A percentile compares a stretch with the other conserved stretches of the same genome.
Conservation (phyloP, 345 rosid species). For the Corchorus olitorius region DNA sequence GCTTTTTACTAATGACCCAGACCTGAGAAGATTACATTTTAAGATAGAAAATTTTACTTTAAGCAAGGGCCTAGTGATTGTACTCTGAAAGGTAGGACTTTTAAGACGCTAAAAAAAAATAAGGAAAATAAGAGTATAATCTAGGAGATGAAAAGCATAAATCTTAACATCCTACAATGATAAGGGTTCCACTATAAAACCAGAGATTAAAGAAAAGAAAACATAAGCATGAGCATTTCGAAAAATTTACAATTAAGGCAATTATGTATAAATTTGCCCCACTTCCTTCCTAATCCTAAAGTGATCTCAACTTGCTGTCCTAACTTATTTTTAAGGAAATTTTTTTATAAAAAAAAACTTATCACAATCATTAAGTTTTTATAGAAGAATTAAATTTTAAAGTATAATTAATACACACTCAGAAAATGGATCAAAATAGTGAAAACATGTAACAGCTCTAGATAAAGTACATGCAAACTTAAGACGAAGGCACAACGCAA, state of each 20-base stretch:
- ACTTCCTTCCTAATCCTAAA: background rate
- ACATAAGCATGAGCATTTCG: background rate
- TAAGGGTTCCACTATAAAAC: background rate
- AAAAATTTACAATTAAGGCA: background rate
- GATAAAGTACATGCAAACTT: background rate
- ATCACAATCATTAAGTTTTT: background rate
- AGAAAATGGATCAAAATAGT: background rate
- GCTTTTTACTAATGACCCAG: background rate
- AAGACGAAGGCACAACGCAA: background rate
- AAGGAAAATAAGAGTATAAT: background rate
- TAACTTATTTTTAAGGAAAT: background rate
- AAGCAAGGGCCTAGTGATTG: background rate
- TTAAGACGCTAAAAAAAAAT: background rate
- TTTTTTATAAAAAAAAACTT: background rate
- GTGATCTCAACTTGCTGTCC: background rate
- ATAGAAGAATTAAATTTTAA: background rate
- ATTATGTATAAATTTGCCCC: background rate
- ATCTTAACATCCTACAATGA: background rate
- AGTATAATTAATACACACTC: background rate
- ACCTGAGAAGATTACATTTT: background rate
- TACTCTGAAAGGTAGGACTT: background rate
- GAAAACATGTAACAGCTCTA: background rate
- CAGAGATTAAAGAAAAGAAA: background rate
- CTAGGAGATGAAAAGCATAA: background rate
- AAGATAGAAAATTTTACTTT: background rate